Conservation (phyloP, 2,329 filamentous ascomycete species). For the Cladosporium sp. region DNA sequence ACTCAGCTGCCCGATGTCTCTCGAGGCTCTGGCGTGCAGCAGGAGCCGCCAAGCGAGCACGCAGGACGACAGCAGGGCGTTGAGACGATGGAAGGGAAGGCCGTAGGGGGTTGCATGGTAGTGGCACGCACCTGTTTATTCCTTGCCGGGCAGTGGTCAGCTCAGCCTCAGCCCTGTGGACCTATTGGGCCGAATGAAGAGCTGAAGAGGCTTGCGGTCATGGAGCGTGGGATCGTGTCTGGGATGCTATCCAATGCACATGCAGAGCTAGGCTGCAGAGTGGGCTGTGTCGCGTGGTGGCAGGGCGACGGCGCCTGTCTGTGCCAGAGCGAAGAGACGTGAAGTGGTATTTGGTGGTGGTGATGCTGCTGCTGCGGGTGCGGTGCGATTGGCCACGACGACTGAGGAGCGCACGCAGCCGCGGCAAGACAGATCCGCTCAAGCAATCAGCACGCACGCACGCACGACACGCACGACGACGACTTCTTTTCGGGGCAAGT, state of each 20-base stretch:
- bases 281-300: constrained; percentile 3
- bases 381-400: not conserved
- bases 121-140: constrained; percentile 14
- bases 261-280: constrained; percentile 1
- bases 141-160: constrained; percentile 11
- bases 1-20: not conserved
- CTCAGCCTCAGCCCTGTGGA: constrained; percentile 15
- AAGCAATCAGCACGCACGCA: too few relatives aligned
- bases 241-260: constrained; percentile 2
- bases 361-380: too few relatives aligned
- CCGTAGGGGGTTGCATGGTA: constrained; percentile 1
- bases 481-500: too few relatives aligned
- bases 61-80: not conserved
- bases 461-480: too few relatives aligned
- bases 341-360: too few relatives aligned
- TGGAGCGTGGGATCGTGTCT: not conserved
- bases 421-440: not conserved
- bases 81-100: not conserved
- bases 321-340: not conserved
- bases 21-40: not conserved
- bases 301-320: not conserved
- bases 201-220: not conserved
- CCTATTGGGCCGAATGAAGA: not conserved
- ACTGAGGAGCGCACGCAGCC: not conserved
- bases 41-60: not conserved